Evolutionary conservation across 768 basidiomycete species (phyloP), one percentile per base, ranked within the genome.

Genomic region (Boletus pseudo-olivaceus): DNA sequence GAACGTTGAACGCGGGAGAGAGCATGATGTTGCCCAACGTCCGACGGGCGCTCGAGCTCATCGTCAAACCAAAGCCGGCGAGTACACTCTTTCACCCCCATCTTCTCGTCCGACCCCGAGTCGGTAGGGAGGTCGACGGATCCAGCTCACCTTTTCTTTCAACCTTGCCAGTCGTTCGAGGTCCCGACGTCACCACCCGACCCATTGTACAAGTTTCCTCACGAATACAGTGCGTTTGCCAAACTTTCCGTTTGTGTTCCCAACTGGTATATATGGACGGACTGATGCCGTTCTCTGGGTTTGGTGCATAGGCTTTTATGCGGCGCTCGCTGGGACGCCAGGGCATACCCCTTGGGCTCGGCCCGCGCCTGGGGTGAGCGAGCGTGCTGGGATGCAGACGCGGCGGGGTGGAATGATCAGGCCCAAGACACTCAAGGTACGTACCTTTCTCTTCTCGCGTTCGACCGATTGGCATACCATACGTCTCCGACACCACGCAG

Each of bases 21-120:
- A 17, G 10, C 12, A 58, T 57, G 62, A 55, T 55, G 29, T 17
- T 62, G 43, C 50, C 46, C 41, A 55, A 60, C 38, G 56, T 59
- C 8, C 50, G 56, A 15, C 57, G 63, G 10, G 39, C 55, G 0
- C n/a, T 68, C 33, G 40, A 37, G 60, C 60, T 70, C 32, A 60
- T 70, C 43, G 55, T 70, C 48, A 62, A 66, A 41, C 68, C 67
- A 26, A 68, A 68, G 45, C 67, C 67, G 51, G 67, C 56, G 47
- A 55, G 67, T 70, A 47, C 37, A 27, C 15, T 42, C 20, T 4
- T n/a, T 17, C 19, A 7, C 27, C 7, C 7, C 5, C 12, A 10
- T 33, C 11, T 5, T n/a, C 15, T n/a, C 37, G 23, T 10, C 35
- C 32, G 20, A 23, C 15, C 26, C n/a, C n/a, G n/a, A n/a, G n/a